Evolutionary conservation across 2,329 filamentous ascomycete species (phyloP).

Genomic region (Cladophialophora carrionii): DNA sequence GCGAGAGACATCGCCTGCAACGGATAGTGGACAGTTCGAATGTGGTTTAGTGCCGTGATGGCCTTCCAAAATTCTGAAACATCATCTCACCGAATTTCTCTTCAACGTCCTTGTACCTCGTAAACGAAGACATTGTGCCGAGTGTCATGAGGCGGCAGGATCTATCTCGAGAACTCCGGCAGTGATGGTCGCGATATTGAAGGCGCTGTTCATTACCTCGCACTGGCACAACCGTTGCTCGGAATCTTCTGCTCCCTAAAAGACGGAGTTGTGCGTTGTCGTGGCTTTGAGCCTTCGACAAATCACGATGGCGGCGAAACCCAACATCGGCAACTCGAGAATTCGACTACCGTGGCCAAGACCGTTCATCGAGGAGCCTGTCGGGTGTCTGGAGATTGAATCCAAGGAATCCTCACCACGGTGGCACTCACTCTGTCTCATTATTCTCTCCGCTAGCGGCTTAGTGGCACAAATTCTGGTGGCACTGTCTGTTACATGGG

Average conservation of each 20-base stretch:
- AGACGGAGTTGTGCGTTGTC: constrained; percentile 11
- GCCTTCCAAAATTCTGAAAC: not conserved
- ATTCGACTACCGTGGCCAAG: constrained; percentile 22
- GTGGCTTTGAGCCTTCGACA: not conserved
- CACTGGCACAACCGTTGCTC: not conserved
- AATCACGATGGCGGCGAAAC: constrained; percentile 10
- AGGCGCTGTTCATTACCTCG: not conserved
- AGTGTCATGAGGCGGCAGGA: not conserved
- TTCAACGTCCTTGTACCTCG: not conserved
- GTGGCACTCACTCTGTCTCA: constrained; percentile 23
- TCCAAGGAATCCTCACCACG: constrained; percentile 12
- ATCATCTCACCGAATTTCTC: not conserved
- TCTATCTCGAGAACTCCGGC: not conserved
- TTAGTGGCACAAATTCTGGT: constrained; percentile 27
- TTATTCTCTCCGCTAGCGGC: constrained; percentile 25
- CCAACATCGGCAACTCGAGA: constrained; percentile 1
- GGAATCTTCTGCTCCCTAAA: not conserved
- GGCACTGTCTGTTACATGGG: constrained; percentile 20
- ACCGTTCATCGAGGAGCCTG: constrained; percentile 35
- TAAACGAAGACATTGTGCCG: not conserved
- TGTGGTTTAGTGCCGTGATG: not conserved
- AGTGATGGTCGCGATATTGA: not conserved
- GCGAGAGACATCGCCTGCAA: too few species aligned
- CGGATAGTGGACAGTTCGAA: too few species aligned
- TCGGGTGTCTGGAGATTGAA: constrained; percentile 5